Percentiles rank a stretch among this genome's conserved stretches.
These are phyloP conservation scores for Hypoxylon sp. DNA, from an alignment of 2,329 filamentous ascomycete species.

Conservation along the genomic window DNA sequence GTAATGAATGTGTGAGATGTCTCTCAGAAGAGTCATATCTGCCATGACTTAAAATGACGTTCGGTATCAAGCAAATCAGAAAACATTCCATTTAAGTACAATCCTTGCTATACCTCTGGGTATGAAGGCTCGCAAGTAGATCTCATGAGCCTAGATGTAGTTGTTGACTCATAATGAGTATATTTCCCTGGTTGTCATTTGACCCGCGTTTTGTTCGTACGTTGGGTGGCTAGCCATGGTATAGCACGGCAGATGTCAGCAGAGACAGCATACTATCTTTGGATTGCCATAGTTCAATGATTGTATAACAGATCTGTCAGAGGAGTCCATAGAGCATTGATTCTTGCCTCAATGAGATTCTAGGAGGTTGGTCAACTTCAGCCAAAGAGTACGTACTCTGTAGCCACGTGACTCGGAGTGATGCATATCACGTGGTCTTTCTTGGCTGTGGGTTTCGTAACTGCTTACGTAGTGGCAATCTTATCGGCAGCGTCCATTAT, in stretches of 20 bases:
- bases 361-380: too few relatives aligned
- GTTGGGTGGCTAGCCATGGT: too few relatives aligned
- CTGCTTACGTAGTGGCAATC: conserved; percentile 6
- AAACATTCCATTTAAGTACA: not conserved
- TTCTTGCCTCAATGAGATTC: not conserved
- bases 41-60: not conserved
- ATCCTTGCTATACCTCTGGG: not conserved
- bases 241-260: too few relatives aligned
- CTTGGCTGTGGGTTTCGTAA: not conserved
- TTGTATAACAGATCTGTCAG: not conserved
- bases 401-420: not conserved
- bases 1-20: not conserved
- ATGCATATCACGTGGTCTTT: not conserved
- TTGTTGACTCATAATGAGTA: too few relatives aligned
- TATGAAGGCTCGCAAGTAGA: not conserved
- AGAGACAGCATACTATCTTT: too few relatives aligned
- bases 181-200: not conserved
- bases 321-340: not conserved
- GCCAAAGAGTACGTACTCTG: not conserved
- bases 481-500: not conserved
- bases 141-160: not conserved
- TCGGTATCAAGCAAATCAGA: not conserved
- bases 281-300: too few relatives aligned
- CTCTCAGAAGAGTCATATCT: not conserved
- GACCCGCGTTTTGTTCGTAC: not conserved